Percentiles rank a stretch among this genome's conserved stretches.
Conservation (phyloP, 2,329 filamentous ascomycete species). For the Fusarium sterilihyphosum region DNA sequence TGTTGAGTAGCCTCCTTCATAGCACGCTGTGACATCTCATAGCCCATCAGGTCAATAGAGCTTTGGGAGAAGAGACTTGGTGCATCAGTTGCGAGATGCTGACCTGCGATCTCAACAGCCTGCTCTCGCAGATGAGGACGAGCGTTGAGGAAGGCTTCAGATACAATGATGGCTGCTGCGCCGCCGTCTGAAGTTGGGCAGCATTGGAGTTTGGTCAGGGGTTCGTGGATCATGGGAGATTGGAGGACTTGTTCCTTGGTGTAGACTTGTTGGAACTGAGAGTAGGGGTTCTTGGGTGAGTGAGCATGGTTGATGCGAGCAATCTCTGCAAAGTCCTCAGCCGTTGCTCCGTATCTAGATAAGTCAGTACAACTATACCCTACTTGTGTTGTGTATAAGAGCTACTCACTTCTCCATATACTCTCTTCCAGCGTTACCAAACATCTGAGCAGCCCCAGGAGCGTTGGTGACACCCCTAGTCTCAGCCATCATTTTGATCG, state of each 20-base stretch:
- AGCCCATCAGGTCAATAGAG: constrained; percentile 89
- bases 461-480: constrained; percentile 85
- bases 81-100: constrained; percentile 86
- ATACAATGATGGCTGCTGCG: constrained; percentile 88
- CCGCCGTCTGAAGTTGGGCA: constrained; percentile 95
- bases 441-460: constrained; percentile 90
- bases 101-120: constrained; percentile 89
- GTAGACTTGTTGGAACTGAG: constrained; percentile 96
- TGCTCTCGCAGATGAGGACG: constrained; percentile 83
- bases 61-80: constrained; percentile 81
- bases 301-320: constrained; percentile 92
- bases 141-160: constrained; percentile 85
- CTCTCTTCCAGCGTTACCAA: constrained; percentile 91
- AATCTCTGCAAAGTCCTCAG: constrained; percentile 93
- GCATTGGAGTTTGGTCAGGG: constrained; percentile 97
- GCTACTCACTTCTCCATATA: constrained; percentile 86
- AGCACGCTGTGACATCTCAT: constrained; percentile 82
- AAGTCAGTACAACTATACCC: constrained; percentile 11
- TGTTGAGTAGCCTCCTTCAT: constrained; percentile 76
- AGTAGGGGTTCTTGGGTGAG: constrained; percentile 92
- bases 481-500: constrained; percentile 80
- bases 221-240: constrained; percentile 81
- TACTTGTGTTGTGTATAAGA: neutral
- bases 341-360: constrained; percentile 79
- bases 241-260: constrained; percentile 83